Conservation (phyloP, 768 basidiomycete genomes). For the Tulasnella sp. region DNA sequence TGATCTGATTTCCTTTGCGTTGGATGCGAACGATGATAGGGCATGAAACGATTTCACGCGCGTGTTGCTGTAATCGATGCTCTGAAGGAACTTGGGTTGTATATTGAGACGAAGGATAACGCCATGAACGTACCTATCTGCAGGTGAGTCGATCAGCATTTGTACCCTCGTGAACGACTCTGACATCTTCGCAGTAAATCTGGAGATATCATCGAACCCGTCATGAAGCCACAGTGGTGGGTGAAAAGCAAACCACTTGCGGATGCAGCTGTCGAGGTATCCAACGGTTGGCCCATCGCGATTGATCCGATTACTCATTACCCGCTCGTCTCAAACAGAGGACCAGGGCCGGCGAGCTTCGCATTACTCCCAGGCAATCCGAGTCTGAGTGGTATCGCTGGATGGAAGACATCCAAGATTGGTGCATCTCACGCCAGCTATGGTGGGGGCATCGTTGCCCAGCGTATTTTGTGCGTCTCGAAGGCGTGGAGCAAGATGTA, state of each 20-base stretch:
- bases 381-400: conserved; percentile 95
- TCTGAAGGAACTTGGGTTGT: conserved; percentile 75
- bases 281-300: conserved; percentile 7
- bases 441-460: conserved; percentile 99
- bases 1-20: too few species aligned
- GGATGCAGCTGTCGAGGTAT: conserved; percentile 76
- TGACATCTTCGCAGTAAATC: conserved; percentile 55
- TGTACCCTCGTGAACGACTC: too few species aligned
- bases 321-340: conserved; percentile 40
- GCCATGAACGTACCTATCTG: conserved; percentile 96
- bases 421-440: conserved; percentile 97
- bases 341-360: conserved; percentile 76
- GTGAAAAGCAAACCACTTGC: conserved; percentile 86
- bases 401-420: conserved; percentile 92
- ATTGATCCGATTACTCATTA: conserved; percentile 1
- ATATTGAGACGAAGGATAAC: conserved; percentile 87
- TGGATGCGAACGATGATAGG: conserved; percentile 33
- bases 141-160: conserved; percentile 39
- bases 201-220: conserved; percentile 89
- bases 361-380: conserved; percentile 71
- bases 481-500: conserved; percentile 62
- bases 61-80: conserved; percentile 72
- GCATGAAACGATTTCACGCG: conserved; percentile 97
- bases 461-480: conserved; percentile 82
- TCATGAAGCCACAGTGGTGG: conserved; percentile 99